Percentiles rank a stretch among this genome's conserved stretches.
These are phyloP conservation scores for Actinomortierella ambigua DNA, from an alignment of 371 early-diverging fungal species.

Conservation along the genomic window DNA sequence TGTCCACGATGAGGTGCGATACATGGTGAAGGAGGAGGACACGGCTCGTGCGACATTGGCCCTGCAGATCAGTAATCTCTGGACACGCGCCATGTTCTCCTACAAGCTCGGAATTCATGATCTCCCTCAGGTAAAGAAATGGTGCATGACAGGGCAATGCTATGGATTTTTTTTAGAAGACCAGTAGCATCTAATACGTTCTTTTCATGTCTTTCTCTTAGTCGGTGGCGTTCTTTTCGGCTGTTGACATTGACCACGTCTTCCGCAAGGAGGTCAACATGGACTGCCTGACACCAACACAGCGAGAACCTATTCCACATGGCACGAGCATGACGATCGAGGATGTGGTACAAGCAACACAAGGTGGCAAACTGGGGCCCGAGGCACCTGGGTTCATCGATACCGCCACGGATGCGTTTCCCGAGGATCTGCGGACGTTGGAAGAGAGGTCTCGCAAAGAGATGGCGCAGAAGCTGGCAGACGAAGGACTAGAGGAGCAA, in stretches of 20 bases:
- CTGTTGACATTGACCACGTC: constrained; percentile 93
- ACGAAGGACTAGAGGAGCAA: constrained; percentile 13
- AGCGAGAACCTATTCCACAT: constrained; percentile 61
- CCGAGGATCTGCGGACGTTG: constrained; percentile 10
- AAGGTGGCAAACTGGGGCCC: constrained; percentile 16
- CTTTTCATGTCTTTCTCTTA: constrained; percentile 28
- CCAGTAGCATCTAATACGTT: background rate
- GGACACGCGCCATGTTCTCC: constrained; percentile 92
- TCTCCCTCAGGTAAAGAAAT: constrained; percentile 87
- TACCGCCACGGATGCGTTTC: constrained; percentile 16
- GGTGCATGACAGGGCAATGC: background rate
- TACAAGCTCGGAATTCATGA: constrained; percentile 85
- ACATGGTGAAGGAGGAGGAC: constrained; percentile 81
- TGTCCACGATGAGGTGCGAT: constrained; percentile 97
- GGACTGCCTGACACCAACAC: constrained; percentile 81
- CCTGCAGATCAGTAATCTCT: constrained; percentile 91
- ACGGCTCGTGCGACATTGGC: constrained; percentile 81
- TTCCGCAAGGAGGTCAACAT: constrained; percentile 91
- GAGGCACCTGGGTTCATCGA: constrained; percentile 14
- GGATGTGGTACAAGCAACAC: constrained; percentile 50
- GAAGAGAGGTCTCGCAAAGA: constrained; percentile 19
- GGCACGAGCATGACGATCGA: constrained; percentile 64
- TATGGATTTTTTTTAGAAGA: no score
- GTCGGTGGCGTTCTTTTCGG: constrained; percentile 95
- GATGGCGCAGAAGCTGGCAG: constrained; percentile 19